Evolutionary conservation across 805 yeast genomes (phyloP).

Genomic region (Yamadazyma akitaensis): DNA sequence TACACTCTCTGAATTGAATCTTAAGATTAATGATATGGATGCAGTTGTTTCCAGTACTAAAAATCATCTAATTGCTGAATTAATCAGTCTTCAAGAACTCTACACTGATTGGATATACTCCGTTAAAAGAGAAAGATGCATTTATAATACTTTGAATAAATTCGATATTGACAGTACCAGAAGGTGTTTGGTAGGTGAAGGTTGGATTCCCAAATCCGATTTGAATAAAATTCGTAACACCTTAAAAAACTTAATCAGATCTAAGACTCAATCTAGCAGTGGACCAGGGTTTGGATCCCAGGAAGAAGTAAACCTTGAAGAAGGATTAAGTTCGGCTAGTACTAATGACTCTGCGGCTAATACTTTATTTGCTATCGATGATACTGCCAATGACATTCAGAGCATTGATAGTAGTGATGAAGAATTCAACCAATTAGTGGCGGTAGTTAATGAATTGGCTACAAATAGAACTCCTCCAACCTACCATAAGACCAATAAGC

Average conservation of each 20-base stretch:
- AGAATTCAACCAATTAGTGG: slow-evolving; percentile 23
- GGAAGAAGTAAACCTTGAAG: slow-evolving; percentile 14
- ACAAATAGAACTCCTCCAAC: slow-evolving; percentile 73
- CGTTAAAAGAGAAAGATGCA: slow-evolving; percentile 53
- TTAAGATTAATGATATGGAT: slow-evolving; percentile 28
- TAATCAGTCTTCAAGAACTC: slow-evolving; percentile 33
- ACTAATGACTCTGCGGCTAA: not conserved
- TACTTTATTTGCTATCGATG: slow-evolving; percentile 24
- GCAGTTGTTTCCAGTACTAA: slow-evolving; percentile 33
- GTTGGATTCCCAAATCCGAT: slow-evolving; percentile 67
- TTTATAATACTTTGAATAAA: slow-evolving; percentile 56
- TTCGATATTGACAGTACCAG: slow-evolving; percentile 68
- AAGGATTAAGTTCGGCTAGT: not conserved
- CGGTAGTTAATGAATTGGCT: slow-evolving; percentile 55
- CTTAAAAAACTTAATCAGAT: slow-evolving; percentile 44
- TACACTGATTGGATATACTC: slow-evolving; percentile 30
- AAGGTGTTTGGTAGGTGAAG: slow-evolving; percentile 66
- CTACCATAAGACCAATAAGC: slow-evolving; percentile 64
- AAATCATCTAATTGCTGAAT: slow-evolving; percentile 36
- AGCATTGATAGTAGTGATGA: slow-evolving; percentile 17
- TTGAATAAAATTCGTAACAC: slow-evolving; percentile 31
- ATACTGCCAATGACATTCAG: slow-evolving; percentile 17
- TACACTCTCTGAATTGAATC: slow-evolving; percentile 29
- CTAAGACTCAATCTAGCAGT: slow-evolving; percentile 18
- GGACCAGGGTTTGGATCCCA: slow-evolving; percentile 13